A percentile compares a stretch with the other conserved stretches of the same genome.
phyloP scores from a whole-genome alignment of 495 filamentous ascomycete species.

The Venustampulla echinocandica region DNA sequence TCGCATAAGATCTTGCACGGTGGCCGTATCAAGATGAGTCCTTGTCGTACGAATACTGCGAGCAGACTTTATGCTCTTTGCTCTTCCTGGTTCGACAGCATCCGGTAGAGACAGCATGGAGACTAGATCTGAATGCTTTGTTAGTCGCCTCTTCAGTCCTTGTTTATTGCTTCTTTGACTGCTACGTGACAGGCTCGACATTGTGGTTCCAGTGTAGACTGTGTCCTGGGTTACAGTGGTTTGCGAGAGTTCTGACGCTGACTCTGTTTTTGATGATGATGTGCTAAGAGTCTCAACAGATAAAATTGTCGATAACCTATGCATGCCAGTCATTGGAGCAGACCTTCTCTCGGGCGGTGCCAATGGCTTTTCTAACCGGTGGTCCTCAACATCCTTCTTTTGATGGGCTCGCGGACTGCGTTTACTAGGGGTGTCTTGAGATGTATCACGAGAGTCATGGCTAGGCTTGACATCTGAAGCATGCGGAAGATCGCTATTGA shows the following conservation, averaged over 20 bases:
- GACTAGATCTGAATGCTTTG: slow-evolving; percentile 88
- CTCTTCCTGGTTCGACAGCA: slow-evolving; percentile 37
- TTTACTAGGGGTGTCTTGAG: slow-evolving; percentile 3
- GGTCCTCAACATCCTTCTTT: slow-evolving; percentile 10
- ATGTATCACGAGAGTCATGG: slow-evolving; percentile 5
- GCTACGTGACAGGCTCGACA: slow-evolving; percentile 17
- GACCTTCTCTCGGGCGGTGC: slow-evolving; percentile 13
- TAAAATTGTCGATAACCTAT: slow-evolving; percentile 65
- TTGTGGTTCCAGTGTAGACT: slow-evolving; percentile 10
- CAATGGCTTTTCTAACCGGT: slow-evolving; percentile 16
- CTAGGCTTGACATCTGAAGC: slow-evolving; percentile 7
- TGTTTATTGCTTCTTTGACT: slow-evolving; percentile 4
- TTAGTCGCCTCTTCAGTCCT: slow-evolving; percentile 61
- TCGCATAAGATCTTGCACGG: slow-evolving; percentile 62
- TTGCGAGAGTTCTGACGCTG: slow-evolving; percentile 35
- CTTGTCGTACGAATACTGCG: slow-evolving; percentile 64
- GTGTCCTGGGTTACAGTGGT: slow-evolving; percentile 40
- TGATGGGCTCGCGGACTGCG: slow-evolving; percentile 5
- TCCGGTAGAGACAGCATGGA: slow-evolving; percentile 79
- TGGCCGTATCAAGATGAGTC: slow-evolving; percentile 55
- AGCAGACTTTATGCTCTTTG: slow-evolving; percentile 56
- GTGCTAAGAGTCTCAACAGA: slow-evolving; percentile 54
- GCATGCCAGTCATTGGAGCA: slow-evolving; percentile 54
- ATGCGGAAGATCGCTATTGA: slow-evolving; percentile 18
- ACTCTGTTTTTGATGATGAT: slow-evolving; percentile 28